Percentiles rank a stretch among this genome's conserved stretches.
phyloP scores from a whole-genome alignment of 2,329 filamentous ascomycete genomes.

The Calonectria honghensis region DNA sequence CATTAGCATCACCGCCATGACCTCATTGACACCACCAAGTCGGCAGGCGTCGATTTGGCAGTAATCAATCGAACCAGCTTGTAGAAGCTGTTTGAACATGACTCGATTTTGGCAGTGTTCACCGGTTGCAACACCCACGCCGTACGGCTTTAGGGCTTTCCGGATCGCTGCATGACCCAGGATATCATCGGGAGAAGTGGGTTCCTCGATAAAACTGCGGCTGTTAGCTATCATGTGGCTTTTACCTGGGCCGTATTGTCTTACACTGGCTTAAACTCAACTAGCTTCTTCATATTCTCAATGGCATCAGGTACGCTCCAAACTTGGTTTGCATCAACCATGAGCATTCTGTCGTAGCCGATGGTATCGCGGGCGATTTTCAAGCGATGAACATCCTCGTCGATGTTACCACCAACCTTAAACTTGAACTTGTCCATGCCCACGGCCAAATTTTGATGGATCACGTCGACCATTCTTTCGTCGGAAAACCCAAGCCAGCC shows the following conservation, averaged over 20 bases:
- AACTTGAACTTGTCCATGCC: slow-evolving; percentile 97
- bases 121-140: slow-evolving; percentile 90
- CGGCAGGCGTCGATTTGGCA: slow-evolving; percentile 94
- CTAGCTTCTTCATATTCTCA: slow-evolving; percentile 87
- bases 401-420: slow-evolving; percentile 77
- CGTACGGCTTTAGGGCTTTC: slow-evolving; percentile 83
- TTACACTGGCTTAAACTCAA: slow-evolving; percentile 85
- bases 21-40: slow-evolving; percentile 87
- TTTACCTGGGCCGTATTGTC: neutral
- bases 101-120: slow-evolving; percentile 98
- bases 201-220: slow-evolving; percentile 90
- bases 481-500: slow-evolving; percentile 93
- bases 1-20: slow-evolving; percentile 69
- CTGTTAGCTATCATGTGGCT: neutral
- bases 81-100: slow-evolving; percentile 93
- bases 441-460: slow-evolving; percentile 83
- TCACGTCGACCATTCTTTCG: slow-evolving; percentile 86
- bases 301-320: slow-evolving; percentile 95
- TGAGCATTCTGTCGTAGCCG: slow-evolving; percentile 87
- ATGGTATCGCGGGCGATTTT: slow-evolving; percentile 85
- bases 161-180: slow-evolving; percentile 90
- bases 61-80: slow-evolving; percentile 86
- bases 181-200: slow-evolving; percentile 91
- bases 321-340: slow-evolving; percentile 91
- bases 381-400: slow-evolving; percentile 82